These are phyloP conservation scores for Ulota crispa DNA, from an alignment of 225 moss, liverwort and hornwort genomes.

Conservation along the genomic window DNA sequence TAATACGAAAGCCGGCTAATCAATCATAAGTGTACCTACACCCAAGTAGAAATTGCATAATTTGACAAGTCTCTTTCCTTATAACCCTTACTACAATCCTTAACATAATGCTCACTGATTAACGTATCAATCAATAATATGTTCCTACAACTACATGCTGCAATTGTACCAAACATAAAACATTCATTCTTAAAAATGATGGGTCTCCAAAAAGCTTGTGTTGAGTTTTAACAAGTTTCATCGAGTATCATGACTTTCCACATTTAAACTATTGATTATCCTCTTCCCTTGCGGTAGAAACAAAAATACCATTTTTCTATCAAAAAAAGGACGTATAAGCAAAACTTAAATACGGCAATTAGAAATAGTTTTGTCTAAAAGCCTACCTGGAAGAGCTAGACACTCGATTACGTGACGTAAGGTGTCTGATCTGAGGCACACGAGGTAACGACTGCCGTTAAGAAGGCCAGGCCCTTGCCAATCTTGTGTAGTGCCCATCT, in stretches of 20 bases:
- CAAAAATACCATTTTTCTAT: background rate
- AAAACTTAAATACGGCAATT: background rate
- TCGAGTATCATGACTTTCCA: background rate
- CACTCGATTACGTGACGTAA: conserved; percentile 83
- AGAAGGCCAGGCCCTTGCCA: conserved; percentile 70
- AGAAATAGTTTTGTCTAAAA: background rate
- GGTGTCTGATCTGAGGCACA: conserved; percentile 90
- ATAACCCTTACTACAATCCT: background rate
- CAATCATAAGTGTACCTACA: background rate
- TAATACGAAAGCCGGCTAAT: background rate
- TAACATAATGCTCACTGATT: background rate
- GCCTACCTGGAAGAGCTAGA: conserved; percentile 79
- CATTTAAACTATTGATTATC: background rate
- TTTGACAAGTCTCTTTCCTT: background rate
- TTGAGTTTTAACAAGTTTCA: background rate
- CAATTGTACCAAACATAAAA: background rate
- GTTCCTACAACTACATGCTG: background rate
- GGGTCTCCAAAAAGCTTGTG: too few species aligned
- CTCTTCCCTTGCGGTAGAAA: background rate
- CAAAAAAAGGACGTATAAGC: background rate
- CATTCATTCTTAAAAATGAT: too few species aligned
- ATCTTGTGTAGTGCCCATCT: conserved; percentile 83
- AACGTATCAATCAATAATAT: background rate
- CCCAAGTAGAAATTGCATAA: background rate
- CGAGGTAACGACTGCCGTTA: conserved; percentile 64